Percentiles rank a stretch among this genome's conserved stretches.
Conservation (phyloP, 495 filamentous ascomycete genomes). For the Thermothielavioides terrestris region DNA sequence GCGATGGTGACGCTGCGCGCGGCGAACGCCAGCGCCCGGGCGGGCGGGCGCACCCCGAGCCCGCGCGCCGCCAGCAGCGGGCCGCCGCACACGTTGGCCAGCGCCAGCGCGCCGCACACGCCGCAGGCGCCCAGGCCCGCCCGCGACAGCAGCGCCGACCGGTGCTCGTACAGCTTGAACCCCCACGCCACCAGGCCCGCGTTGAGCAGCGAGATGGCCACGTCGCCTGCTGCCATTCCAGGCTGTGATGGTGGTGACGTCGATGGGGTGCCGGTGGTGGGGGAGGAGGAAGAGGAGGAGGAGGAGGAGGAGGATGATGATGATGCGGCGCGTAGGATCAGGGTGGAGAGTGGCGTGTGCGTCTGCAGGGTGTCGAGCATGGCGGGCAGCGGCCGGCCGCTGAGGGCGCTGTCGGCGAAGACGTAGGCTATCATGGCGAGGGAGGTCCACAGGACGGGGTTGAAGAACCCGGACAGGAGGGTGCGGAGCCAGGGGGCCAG, state of each 20-base stretch:
- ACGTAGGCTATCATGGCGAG: constrained; percentile 33
- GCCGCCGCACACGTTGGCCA: constrained; percentile 29
- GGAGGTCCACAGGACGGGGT: constrained; percentile 37
- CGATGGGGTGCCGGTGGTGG: neutral
- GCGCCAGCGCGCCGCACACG: constrained; percentile 24
- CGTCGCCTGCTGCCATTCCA: constrained; percentile 37
- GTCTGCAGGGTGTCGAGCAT: constrained; percentile 30
- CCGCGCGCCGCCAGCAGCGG: constrained; percentile 25
- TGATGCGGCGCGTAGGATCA: constrained; percentile 22
- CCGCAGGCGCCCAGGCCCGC: constrained; percentile 30
- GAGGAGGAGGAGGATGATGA: constrained; percentile 16
- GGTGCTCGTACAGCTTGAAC: constrained; percentile 42
- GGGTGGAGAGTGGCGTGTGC: constrained; percentile 25
- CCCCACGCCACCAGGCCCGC: constrained; percentile 39
- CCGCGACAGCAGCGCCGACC: constrained; percentile 30
- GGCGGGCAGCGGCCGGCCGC: constrained; percentile 11
- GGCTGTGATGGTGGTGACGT: neutral
- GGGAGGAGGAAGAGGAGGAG: constrained; percentile 9
- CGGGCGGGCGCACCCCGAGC: constrained; percentile 23
- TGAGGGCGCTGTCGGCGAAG: constrained; percentile 26
- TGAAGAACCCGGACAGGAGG: constrained; percentile 27
- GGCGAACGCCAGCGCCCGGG: constrained; percentile 33
- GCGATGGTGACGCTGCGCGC: constrained; percentile 40
- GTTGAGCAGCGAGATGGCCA: constrained; percentile 35
- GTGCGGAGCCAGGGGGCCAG: constrained; percentile 18